A percentile compares a stretch with the other conserved stretches of the same genome.
Conservation (phyloP, 2,329 filamentous ascomycete genomes). For the Botrytis elliptica region DNA sequence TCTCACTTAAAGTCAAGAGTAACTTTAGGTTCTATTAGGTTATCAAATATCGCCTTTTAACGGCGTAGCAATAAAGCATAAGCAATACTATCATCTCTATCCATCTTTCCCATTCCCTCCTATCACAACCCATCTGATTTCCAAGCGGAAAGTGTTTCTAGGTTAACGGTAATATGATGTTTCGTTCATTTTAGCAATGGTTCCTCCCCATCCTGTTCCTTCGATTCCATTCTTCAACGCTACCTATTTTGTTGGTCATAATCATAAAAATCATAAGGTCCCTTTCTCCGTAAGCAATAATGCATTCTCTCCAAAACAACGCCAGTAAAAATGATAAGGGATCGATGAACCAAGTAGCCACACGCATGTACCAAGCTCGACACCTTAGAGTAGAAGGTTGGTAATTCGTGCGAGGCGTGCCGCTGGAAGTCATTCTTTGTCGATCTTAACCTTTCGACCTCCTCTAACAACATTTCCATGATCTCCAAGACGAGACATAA, state of each 20-base stretch:
- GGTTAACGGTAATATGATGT: neutral
- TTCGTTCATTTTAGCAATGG: slow-evolving; percentile 1
- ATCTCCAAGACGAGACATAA: slow-evolving; percentile 71
- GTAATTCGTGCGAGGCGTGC: neutral
- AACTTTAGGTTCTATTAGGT: slow-evolving; percentile 19
- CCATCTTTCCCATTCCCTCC: slow-evolving; percentile 15
- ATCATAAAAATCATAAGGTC: slow-evolving; percentile 4
- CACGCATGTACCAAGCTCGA: neutral
- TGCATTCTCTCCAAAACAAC: neutral
- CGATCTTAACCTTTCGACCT: slow-evolving; percentile 36
- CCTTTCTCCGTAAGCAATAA: slow-evolving; percentile 10
- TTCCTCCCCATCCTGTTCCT: neutral
- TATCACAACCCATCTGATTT: slow-evolving; percentile 14
- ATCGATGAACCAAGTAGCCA: neutral
- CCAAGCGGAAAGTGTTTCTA: slow-evolving; percentile 11
- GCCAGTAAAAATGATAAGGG: neutral
- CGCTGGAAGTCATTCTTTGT: slow-evolving; percentile 25
- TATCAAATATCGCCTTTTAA: slow-evolving; percentile 7
- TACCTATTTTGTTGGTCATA: neutral
- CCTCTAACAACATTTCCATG: slow-evolving; percentile 37
- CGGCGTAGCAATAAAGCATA: slow-evolving; percentile 19
- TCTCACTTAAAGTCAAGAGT: neutral
- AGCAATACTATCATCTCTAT: slow-evolving; percentile 17
- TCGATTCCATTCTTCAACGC: neutral
- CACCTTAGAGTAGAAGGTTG: neutral